Evolutionary conservation across 2,329 filamentous ascomycete species (phyloP), one percentile per base, ranked within the genome.

Genomic region (Hypoxylon sp.): DNA sequence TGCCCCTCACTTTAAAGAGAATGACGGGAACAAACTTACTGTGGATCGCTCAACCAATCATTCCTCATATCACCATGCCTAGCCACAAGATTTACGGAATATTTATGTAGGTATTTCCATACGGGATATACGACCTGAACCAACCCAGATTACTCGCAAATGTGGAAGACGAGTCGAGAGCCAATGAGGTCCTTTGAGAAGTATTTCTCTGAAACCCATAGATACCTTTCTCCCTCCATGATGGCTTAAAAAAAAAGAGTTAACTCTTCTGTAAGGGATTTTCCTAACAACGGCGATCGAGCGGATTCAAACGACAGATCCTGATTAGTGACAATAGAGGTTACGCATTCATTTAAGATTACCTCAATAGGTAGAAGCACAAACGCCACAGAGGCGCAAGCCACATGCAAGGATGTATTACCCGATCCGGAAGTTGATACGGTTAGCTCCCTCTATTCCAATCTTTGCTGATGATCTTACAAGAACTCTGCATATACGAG

Each of bases 371-470:
- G 33, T 26, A 35, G 17, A 52, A 52, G n/a, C 35, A 37, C 37
- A 39, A 42, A 60, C 67, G 67, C 67, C 67, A 68, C 67, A 67
- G 52, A 47, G n/a, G 31, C 59, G 58, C 64, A 67, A 70, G 67
- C 67, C 67, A 70, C 67, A 57, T 33, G 33, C 35, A 64, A 63
- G 57, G 60, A 31, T 59, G 48, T 48, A 17, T 52, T 67, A 19
- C 64, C 57, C 33, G 17, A 65, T 67, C 17, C 31, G 64, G 64
- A 70, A 65, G 64, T 46, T 70, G 44, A 46, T 42, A 63, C 44
- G 22, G 29, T 31, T 68, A 64, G 51, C 53, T 59, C 50, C 11
- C n/a, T 52, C 24, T 50, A 33, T 42, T 53, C 39, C 60, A 37
- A 17, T 24, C 53, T 63, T 60, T 58, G 54, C 29, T 48, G 31